phyloP scores from a whole-genome alignment of 2,329 filamentous ascomycete genomes.

The Aspergillus sergii region DNA sequence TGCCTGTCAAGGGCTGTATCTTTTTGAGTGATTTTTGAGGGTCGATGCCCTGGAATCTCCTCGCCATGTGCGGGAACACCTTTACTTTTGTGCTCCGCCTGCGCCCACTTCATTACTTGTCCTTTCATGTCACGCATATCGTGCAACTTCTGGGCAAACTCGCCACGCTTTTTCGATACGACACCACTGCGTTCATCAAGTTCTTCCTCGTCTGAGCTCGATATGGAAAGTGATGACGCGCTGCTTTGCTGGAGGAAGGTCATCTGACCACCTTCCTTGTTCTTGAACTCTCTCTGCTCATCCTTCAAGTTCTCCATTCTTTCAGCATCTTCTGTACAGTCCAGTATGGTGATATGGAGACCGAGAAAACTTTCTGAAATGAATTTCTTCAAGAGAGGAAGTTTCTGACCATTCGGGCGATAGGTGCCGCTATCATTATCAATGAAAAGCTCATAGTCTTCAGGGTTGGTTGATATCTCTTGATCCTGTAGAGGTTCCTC shows the following conservation, averaged over 20 bases:
- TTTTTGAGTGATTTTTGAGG: background rate
- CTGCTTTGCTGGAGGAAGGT: conserved; percentile 58
- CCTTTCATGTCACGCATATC: conserved; percentile 42
- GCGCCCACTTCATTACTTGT: conserved; percentile 39
- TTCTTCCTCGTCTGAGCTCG: conserved; percentile 60
- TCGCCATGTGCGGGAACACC: background rate
- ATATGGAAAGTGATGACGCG: conserved; percentile 52
- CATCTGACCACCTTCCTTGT: conserved; percentile 57
- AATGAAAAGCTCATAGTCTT: conserved; percentile 80
- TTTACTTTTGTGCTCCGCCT: conserved; percentile 26
- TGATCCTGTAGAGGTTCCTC: conserved; percentile 41
- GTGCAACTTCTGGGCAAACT: conserved; percentile 33
- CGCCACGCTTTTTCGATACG: conserved; percentile 27
- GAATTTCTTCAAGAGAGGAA: conserved; percentile 72
- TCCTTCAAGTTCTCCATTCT: conserved; percentile 74
- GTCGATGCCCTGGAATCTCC: background rate
- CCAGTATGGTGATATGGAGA: conserved; percentile 71
- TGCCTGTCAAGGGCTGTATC: background rate
- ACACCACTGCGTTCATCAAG: conserved; percentile 48
- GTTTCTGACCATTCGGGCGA: conserved; percentile 75
- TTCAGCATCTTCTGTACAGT: conserved; percentile 73
- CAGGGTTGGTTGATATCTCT: conserved; percentile 55
- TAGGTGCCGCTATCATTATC: conserved; percentile 97
- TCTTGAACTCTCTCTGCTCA: conserved; percentile 74
- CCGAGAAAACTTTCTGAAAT: conserved; percentile 75